phyloP scores from a whole-genome alignment of 306 rosid species.

The Casuarina glauca region DNA sequence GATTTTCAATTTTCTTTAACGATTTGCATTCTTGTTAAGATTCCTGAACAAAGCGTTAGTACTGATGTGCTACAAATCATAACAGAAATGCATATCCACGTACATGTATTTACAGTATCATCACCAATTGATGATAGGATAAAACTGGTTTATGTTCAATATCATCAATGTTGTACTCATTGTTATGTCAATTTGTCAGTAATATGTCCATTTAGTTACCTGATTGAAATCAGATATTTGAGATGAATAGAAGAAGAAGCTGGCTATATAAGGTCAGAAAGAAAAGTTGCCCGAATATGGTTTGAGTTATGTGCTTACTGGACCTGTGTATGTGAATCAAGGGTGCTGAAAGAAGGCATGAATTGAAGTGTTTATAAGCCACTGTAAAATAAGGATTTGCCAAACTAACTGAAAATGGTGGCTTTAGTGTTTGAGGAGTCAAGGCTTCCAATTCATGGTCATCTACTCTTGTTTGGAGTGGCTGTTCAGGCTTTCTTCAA shows the following conservation, averaged over 20 bases:
- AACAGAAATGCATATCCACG: not conserved
- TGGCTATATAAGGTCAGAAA: not conserved
- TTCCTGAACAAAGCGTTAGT: not conserved
- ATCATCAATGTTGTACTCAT: not conserved
- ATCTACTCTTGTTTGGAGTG: not conserved
- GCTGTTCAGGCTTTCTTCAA: not conserved
- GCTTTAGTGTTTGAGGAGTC: not conserved
- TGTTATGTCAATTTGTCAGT: not conserved
- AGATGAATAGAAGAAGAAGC: not conserved
- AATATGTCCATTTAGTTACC: not conserved
- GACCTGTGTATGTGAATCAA: not conserved
- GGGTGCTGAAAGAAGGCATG: not conserved
- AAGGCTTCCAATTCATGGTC: not conserved
- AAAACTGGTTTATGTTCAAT: not conserved
- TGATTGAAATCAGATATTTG: not conserved
- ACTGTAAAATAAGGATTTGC: not conserved
- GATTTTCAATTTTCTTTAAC: not conserved
- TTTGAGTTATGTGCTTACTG: not conserved
- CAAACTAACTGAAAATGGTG: not conserved
- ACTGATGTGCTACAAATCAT: not conserved
- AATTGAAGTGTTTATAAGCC: not conserved
- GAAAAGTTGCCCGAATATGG: not conserved
- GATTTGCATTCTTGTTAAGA: not conserved
- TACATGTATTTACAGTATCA: too few relatives aligned
- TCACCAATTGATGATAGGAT: too few relatives aligned